Evolutionary conservation across 495 filamentous ascomycete species (phyloP).

Genomic region (Hypoxylon lienhwacheense): DNA sequence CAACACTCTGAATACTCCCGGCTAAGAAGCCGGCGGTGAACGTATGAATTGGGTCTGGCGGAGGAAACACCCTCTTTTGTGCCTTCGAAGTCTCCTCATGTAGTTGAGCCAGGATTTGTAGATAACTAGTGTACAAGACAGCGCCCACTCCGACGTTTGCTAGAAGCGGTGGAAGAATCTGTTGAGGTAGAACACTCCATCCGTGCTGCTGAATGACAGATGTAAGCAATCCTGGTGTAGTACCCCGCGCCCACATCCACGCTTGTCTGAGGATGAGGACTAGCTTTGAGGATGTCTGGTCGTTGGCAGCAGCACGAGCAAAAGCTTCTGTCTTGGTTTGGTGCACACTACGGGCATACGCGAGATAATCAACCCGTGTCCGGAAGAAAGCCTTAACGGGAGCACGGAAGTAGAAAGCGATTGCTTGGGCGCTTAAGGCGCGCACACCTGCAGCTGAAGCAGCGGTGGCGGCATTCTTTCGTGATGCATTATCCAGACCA

Average conservation of each 20-base stretch:
- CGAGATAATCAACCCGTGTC: constrained; percentile 77
- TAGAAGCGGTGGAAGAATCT: constrained; percentile 81
- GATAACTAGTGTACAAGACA: constrained; percentile 83
- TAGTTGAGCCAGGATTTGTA: constrained; percentile 72
- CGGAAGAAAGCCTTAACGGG: constrained; percentile 90
- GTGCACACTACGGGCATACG: constrained; percentile 50
- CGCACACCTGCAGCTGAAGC: constrained; percentile 77
- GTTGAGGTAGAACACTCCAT: constrained; percentile 85
- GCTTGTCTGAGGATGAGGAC: constrained; percentile 43
- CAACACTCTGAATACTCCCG: constrained; percentile 73
- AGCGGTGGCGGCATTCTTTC: constrained; percentile 71
- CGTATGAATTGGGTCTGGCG: constrained; percentile 64
- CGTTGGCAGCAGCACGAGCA: constrained; percentile 24
- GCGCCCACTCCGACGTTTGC: constrained; percentile 86
- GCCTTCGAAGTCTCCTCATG: constrained; percentile 72
- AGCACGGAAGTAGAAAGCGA: constrained; percentile 87
- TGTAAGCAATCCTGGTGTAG: constrained; percentile 74
- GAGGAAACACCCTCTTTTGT: constrained; percentile 72
- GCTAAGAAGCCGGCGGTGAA: constrained; percentile 78
- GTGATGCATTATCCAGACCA: constrained; percentile 47
- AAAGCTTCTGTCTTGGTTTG: constrained; percentile 37
- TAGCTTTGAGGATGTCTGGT: constrained; percentile 29
- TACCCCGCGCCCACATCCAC: constrained; percentile 66
- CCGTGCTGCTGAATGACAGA: constrained; percentile 79
- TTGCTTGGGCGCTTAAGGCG: constrained; percentile 72